Conservation (phyloP, 1,284 basidiomycete species). For the Sporisorium reilianum region DNA sequence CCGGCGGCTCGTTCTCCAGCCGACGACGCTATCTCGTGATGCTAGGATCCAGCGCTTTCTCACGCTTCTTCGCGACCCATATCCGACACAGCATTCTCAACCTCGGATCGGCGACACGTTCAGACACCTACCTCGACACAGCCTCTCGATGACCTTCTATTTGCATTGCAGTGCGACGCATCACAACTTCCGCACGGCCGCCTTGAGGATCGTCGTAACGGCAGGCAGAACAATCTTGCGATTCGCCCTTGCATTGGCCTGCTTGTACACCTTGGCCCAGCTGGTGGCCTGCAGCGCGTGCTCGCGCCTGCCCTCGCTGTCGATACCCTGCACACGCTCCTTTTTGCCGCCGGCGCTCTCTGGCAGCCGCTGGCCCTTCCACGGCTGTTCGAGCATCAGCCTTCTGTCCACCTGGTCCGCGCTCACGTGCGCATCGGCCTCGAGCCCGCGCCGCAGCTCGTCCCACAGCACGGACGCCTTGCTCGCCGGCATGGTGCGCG, state of each 20-base stretch:
- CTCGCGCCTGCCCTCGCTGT: constrained; percentile 30
- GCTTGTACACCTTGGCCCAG: constrained; percentile 56
- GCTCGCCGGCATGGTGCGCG: constrained; percentile 14
- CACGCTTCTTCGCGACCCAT: background rate
- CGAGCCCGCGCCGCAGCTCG: constrained; percentile 33
- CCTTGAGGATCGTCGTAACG: constrained; percentile 45
- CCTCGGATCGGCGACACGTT: background rate
- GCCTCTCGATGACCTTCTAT: background rate
- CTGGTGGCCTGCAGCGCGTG: constrained; percentile 6
- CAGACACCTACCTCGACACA: background rate
- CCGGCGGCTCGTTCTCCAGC: background rate
- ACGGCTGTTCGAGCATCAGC: constrained; percentile 51
- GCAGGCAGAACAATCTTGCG: constrained; percentile 64
- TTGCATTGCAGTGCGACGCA: background rate
- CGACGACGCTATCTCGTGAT: background rate
- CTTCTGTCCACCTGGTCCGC: constrained; percentile 23
- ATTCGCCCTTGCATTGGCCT: constrained; percentile 61
- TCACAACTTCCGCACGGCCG: constrained; percentile 36
- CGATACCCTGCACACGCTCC: constrained; percentile 53
- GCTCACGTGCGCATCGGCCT: constrained; percentile 33
- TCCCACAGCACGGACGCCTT: constrained; percentile 30
- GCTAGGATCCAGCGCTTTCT: background rate
- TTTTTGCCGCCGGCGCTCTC: constrained; percentile 46
- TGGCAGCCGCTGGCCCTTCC: constrained; percentile 55
- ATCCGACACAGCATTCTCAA: background rate